Base-by-base conservation (phyloP, 164 flowering plant genomes). In the Annona squamosa region DNA sequence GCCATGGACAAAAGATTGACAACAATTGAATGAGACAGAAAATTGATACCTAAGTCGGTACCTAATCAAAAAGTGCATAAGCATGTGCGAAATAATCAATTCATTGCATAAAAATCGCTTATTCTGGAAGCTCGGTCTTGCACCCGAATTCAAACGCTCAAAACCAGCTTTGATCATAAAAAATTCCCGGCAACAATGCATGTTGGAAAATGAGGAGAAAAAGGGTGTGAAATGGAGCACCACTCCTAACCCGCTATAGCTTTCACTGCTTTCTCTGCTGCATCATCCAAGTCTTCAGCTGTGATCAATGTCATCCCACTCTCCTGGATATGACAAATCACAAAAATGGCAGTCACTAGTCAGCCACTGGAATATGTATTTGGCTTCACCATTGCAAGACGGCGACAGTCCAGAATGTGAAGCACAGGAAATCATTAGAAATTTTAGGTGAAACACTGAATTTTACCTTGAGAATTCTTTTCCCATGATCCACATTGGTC, bases 401-500 rank as follows among this genome's bases (percentile, higher is more conserved):
- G 46, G 9, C 68, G 3, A 44, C 48, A 44, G 6, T 18, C 41
- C 52, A 44, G 47, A 72, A 7, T 18, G 1, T 0, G 19, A 63
- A 2, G 59, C 13, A 12, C 59, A 37, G 12, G 70, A 73, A 43
- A 26, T 16, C 17, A 45, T 16, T 37, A 18, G 10, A 41, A 26
- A 9, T 52, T 52, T 5, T 9, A 52, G 59, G 59, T 9, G 59
- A 52, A 16, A 10, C 3, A 52, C 13, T 10, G 26, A 37, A 3
- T 79, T 52, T 52, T 84, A 95, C 99, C 98, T 91, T 95, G 74
- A 95, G 80, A 72, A 95, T 95, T 83, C 93, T 86, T 85, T 95
- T 95, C 69, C 99, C 99, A 77, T 93, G 96, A 71, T 93, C 99
- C 12, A 95, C 99, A 73, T 95, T 95, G 69, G 99, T 95, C 73